Base-by-base conservation (phyloP, 345 rosid genomes). In the Jatropha curcas region DNA sequence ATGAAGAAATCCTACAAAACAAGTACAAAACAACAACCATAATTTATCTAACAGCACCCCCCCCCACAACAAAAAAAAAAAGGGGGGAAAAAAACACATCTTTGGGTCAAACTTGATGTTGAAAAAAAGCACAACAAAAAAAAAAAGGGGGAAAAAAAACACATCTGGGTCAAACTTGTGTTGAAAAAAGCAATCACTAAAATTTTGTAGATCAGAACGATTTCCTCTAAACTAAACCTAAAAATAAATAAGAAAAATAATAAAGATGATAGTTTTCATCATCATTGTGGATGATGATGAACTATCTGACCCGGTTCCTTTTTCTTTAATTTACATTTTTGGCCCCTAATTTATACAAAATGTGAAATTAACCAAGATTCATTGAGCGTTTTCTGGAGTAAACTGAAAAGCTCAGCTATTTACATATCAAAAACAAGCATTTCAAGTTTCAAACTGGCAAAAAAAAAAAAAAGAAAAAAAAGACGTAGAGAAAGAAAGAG, bases 1-100 rank as follows among this genome's bases (percentile, higher is more conserved):
- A 73, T 43, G 60, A 76, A 68, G 71, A 78, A 75, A n/a, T 72
- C 66, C 46, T 19, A 48, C 22, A 69, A 62, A 30, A 67, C n/a
- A 71, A 60, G 62, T 52, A 73, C 55, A 71, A 71, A 43, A 62
- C 52, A 27, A 67, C 55, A 56, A 52, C 64, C 58, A 13, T n/a
- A 13, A 4, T n/a, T n/a, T n/a, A n/a, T n/a, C n/a, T n/a, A n/a
- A n/a, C n/a, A n/a, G n/a, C n/a, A n/a, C n/a, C n/a, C n/a, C n/a
- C n/a, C n/a, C n/a, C n/a, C n/a, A n/a, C n/a, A n/a, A n/a, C n/a
- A n/a, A n/a, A n/a, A n/a, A n/a, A n/a, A n/a, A n/a, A n/a, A n/a
- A n/a, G n/a, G n/a, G n/a, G n/a, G n/a, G n/a, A n/a, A n/a, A n/a
- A n/a, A n/a, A n/a, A n/a, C n/a, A n/a, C n/a, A n/a, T n/a, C n/a